Base-by-base conservation (phyloP, 2,329 filamentous ascomycete genomes). In the Cercospora nicotianae region DNA sequence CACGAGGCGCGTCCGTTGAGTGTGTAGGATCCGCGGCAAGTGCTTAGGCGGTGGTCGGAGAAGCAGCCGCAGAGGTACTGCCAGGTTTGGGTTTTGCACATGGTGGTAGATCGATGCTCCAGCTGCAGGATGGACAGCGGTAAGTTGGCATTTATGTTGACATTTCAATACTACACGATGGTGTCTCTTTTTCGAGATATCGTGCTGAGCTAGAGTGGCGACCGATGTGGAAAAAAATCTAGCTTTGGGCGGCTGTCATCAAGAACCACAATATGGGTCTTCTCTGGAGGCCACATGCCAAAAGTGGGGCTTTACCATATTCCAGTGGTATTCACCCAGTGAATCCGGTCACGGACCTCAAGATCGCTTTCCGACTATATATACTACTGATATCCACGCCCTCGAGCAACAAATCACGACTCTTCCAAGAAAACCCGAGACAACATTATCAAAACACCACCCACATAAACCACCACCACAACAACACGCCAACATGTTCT, bases 71-170 rank as follows among this genome's bases (percentile, higher is more conserved):
- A 62, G 39, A n/a, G 36, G 39, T 62, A 62, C 20, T 48, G 26
- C 60, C 42, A 48, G 60, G 36, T 45, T 10, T 62, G 60, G 9
- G 60, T 48, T 48, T 62, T 62, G 36, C 60, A 62, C 60, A 51
- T 62, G 42, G 16, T 62, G 60, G 23, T 18, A 6, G 1, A 31
- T 18, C 39, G 26, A 45, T 53, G 20, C 23, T 26, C 12, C 10
- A 30, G 23, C 6, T 30, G 23, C 23, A 55, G 16, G 23, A 30
- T 55, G 23, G 4, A 2, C 48, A 16, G 48, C 48, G 48, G 23
- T 16, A 16, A 28, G 2, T 26, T 26, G 23, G 23, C 5, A 18
- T 23, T 13, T 8, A 55, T 55, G 20, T 55, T 55, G 23, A 13
- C 16, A 55, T 23, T 13, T 55, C 12, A 28, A 55, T 3, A 5